Conservation (phyloP, 441 rosid genomes). For the Gossypium schwendimanii region DNA sequence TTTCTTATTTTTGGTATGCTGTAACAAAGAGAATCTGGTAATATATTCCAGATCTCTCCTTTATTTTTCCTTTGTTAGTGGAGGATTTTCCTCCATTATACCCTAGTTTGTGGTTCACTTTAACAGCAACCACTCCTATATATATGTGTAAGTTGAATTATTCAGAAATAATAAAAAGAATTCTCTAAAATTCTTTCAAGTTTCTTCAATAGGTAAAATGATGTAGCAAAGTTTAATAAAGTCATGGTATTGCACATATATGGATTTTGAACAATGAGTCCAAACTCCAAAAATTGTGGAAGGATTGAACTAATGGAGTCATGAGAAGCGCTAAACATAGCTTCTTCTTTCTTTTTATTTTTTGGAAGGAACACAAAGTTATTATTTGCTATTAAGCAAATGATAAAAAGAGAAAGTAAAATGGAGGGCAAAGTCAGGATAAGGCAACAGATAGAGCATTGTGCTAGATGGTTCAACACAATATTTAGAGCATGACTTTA, state of each 20-base stretch:
- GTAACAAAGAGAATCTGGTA: too few species aligned
- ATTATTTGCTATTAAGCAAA: neutral
- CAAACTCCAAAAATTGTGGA: neutral
- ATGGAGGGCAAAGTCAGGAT: neutral
- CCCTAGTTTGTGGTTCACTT: too few species aligned
- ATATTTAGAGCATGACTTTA: neutral
- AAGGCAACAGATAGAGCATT: neutral
- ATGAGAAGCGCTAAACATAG: neutral
- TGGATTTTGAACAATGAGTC: neutral
- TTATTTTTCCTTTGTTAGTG: too few species aligned
- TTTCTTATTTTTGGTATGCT: too few species aligned
- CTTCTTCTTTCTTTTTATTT: too few species aligned
- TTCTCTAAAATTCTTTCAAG: too few species aligned
- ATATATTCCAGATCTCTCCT: too few species aligned
- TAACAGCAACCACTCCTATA: too few species aligned
- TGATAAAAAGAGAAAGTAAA: neutral
- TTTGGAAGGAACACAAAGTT: neutral
- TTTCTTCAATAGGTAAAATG: neutral
- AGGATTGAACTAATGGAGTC: neutral
- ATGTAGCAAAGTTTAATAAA: neutral
- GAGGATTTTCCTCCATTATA: too few species aligned
- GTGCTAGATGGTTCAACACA: neutral
- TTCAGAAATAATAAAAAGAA: too few species aligned
- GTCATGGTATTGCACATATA: neutral
- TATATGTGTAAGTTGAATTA: too few species aligned